Base-by-base conservation (phyloP, 805 yeast genomes). In the Wickerhamiella azyma region DNA sequence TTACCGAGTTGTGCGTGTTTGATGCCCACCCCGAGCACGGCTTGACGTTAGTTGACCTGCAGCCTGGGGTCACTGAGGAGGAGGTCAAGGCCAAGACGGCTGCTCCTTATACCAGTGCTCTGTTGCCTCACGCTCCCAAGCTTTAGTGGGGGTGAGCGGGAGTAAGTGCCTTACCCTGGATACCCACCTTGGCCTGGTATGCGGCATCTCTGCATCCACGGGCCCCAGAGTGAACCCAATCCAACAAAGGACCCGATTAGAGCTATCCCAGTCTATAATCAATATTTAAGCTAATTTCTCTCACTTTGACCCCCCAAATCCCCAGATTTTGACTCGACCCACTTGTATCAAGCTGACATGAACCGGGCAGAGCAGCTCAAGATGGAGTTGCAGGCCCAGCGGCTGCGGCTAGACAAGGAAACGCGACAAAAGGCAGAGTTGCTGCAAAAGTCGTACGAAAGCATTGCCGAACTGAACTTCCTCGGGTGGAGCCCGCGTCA, bases 1-100 rank as follows among this genome's bases (percentile, higher is more conserved):
- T 71, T 48, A 71, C 76, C 5, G 64, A 60, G 16, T 51, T 69
- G 41, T 74, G 73, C 13, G 76, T 71, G 5, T 71, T 71, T 51
- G 72, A 70, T 46, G 67, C 69, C 18, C 63, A 67, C 49, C 61
- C 58, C 18, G 63, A 61, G 32, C 53, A 58, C 28, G 60, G 61
- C n/a, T 58, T 71, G 47, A 63, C 64, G 5, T 57, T 71, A 48
- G 59, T 66, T 14, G 76, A 71, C 50, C 53, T 65, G 29, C 70
- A 65, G 49, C 64, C 62, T n/a, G 67, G 64, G 3, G 55, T 63
- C n/a, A 57, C 63, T 6, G 53, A 68, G 9, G 71, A 67, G 32
- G 71, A 69, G 37, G 58, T 70, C 42, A 56, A 54, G 45, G 54
- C 47, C 9, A 66, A 62, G 55, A 71, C 75, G 2, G 71, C 50